Conservation (phyloP, 345 rosid genomes). For the Lepidium sativum region DNA sequence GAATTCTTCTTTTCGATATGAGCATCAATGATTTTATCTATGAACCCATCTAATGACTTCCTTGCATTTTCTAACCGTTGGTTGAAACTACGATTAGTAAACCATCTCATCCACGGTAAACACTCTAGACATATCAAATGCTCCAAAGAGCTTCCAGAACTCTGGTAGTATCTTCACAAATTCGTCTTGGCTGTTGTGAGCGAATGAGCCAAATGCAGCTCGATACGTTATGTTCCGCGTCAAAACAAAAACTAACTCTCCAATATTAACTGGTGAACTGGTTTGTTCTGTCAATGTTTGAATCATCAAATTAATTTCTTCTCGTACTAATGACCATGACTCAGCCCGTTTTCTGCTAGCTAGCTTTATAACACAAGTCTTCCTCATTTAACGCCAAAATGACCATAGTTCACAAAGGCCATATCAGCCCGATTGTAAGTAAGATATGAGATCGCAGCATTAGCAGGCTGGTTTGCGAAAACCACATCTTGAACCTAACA, state of each 20-base stretch:
- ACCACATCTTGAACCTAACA: constrained; percentile 41
- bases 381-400: constrained; percentile 87
- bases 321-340: constrained; percentile 81
- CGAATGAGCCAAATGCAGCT: constrained; percentile 70
- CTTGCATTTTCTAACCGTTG: constrained; percentile 56
- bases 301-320: constrained; percentile 52
- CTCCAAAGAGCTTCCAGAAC: constrained; percentile 84
- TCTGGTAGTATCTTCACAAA: constrained; percentile 70
- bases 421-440: constrained; percentile 81
- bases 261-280: constrained; percentile 51
- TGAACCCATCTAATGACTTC: constrained; percentile 50
- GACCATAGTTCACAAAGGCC: constrained; percentile 94
- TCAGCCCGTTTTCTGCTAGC: constrained; percentile 77
- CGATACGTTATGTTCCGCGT: constrained; percentile 64
- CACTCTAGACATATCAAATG: constrained; percentile 71
- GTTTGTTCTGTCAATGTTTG: constrained; percentile 25
- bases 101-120: constrained; percentile 67
- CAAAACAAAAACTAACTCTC: constrained; percentile 57
- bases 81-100: constrained; percentile 41
- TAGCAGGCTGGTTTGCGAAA: constrained; percentile 72
- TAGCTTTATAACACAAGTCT: constrained; percentile 69
- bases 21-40: constrained; percentile 64
- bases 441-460: constrained; percentile 53
- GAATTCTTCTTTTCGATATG: constrained; percentile 41
- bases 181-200: constrained; percentile 57